phyloP scores from a whole-genome alignment of 176 grass and related monocot genomes.

The Zizania latifolia region DNA sequence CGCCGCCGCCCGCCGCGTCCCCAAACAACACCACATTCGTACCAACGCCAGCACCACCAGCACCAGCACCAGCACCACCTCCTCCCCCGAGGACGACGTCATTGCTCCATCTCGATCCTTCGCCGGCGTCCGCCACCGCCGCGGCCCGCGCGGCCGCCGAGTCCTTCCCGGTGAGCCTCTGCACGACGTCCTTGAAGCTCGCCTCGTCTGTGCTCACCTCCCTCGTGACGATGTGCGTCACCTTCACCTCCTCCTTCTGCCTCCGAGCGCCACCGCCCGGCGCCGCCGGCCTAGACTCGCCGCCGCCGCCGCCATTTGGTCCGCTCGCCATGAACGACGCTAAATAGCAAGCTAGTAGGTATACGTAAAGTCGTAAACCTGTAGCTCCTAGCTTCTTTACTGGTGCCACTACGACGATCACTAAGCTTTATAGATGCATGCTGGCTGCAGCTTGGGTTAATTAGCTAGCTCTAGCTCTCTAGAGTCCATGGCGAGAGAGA shows the following conservation, averaged over 20 bases:
- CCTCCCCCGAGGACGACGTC: no score
- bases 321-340: neutral
- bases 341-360: no score
- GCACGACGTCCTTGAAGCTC: constrained; percentile 43
- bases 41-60: neutral
- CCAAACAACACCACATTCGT: neutral
- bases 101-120: neutral
- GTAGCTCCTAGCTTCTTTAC: neutral
- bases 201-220: constrained; percentile 35
- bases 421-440: no score
- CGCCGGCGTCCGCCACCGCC: neutral
- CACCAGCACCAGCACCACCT: no score
- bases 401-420: neutral
- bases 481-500: neutral
- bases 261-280: neutral
- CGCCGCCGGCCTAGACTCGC: neutral
- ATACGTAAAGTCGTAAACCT: no score
- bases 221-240: constrained; percentile 39
- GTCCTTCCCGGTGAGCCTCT: constrained; percentile 42
- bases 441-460: no score
- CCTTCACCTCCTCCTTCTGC: constrained; percentile 9
- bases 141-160: constrained; percentile 22
- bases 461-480: neutral
- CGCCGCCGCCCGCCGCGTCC: neutral
- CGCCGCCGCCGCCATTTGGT: neutral